A percentile compares a stretch with the other conserved stretches of the same genome.
phyloP scores from a whole-genome alignment of 2,329 filamentous ascomycete species.

The Talaromyces sp. region DNA sequence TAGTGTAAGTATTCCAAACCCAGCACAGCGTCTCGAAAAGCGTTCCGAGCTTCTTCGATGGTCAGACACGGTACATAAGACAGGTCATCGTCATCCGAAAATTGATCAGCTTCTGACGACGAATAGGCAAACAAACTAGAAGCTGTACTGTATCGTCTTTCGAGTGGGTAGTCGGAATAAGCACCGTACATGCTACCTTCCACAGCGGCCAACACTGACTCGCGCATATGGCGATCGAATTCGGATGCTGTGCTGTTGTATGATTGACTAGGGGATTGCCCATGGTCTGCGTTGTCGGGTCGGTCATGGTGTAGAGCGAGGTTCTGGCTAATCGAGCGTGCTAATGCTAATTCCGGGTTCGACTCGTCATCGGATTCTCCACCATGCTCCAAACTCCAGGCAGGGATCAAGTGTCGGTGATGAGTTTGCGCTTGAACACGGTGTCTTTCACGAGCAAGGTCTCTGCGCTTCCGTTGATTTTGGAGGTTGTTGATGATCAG shows the following conservation, averaged over 20 bases:
- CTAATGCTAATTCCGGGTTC: conserved; percentile 29
- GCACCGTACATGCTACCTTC: conserved; percentile 76
- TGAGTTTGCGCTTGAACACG: conserved; percentile 56
- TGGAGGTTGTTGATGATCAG: conserved; percentile 40
- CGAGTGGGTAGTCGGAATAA: conserved; percentile 57
- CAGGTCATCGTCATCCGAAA: conserved; percentile 69
- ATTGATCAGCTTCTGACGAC: conserved; percentile 43
- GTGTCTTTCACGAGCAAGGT: conserved; percentile 58
- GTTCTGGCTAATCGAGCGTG: conserved; percentile 34
- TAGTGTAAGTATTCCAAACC: conserved; percentile 92
- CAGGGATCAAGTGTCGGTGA: conserved; percentile 54
- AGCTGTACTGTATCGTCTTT: conserved; percentile 73
- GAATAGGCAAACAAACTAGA: conserved; percentile 57
- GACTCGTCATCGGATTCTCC: conserved; percentile 55
- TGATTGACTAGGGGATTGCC: conserved; percentile 51
- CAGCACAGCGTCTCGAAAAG: conserved; percentile 88
- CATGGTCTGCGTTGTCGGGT: conserved; percentile 35
- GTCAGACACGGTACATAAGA: conserved; percentile 93
- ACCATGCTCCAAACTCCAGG: conserved; percentile 83
- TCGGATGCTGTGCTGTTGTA: conserved; percentile 50
- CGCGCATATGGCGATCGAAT: conserved; percentile 27
- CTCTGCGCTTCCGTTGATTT: conserved; percentile 43
- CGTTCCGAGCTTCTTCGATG: conserved; percentile 71
- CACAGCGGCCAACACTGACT: conserved; percentile 50
- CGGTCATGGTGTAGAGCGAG: conserved; percentile 29